phyloP scores from a whole-genome alignment of 108 stramenopile species.

The Pinguiococcus pyrenoidosus region DNA sequence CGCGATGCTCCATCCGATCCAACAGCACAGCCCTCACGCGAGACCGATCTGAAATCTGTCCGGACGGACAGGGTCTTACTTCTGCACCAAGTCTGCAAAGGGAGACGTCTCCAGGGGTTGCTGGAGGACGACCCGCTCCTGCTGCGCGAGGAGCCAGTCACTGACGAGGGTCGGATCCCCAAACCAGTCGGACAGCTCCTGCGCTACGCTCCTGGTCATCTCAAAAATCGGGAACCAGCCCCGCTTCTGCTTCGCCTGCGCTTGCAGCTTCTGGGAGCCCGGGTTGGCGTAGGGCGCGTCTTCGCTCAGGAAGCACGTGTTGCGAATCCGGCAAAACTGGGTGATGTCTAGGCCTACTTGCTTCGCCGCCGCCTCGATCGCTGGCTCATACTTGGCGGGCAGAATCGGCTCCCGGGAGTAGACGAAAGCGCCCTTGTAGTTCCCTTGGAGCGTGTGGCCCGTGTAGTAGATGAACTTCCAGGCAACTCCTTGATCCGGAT shows the following conservation, averaged over 20 bases:
- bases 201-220: background rate
- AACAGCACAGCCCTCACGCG: too few species aligned
- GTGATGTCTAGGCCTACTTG: slow-evolving; percentile 77
- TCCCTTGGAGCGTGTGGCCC: slow-evolving; percentile 88
- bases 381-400: slow-evolving; percentile 53
- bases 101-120: background rate
- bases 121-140: slow-evolving; percentile 6
- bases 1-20: too few species aligned
- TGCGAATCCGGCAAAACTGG: slow-evolving; percentile 74
- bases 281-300: slow-evolving; percentile 5
- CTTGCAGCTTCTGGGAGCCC: too few species aligned
- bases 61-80: too few species aligned
- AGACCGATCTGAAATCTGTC: too few species aligned
- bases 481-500: too few species aligned
- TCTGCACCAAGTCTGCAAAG: too few species aligned
- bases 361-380: slow-evolving; percentile 68
- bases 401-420: slow-evolving; percentile 69
- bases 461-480: slow-evolving; percentile 93
- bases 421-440: slow-evolving; percentile 90
- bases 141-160: slow-evolving; percentile 11
- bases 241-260: background rate
- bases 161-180: slow-evolving; percentile 4
- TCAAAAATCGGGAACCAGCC: background rate
- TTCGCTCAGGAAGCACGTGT: slow-evolving; percentile 54
- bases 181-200: slow-evolving; percentile 13